Evolutionary conservation across 352 stramenopile species (phyloP).

Genomic region (Phytophthora tentaculata): DNA sequence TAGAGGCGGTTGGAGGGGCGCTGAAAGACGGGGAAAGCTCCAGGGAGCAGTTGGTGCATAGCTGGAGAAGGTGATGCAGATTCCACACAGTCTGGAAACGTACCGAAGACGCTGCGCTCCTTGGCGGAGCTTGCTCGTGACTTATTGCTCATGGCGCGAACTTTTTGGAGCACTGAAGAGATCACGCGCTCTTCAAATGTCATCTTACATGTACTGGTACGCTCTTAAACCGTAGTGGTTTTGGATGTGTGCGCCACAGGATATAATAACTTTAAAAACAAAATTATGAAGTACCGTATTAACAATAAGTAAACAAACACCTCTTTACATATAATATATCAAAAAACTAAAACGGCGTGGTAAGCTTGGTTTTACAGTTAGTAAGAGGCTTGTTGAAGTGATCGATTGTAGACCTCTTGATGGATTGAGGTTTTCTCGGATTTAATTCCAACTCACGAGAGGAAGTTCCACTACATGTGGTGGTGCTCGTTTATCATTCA

Average conservation of each 20-base stretch:
- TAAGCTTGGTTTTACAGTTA: slow-evolving; percentile 2
- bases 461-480: too few species aligned
- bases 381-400: neutral
- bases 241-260: too few species aligned
- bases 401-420: too few species aligned
- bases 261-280: too few species aligned
- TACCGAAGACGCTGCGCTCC: slow-evolving; percentile 89
- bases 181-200: slow-evolving; percentile 22
- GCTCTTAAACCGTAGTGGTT: neutral
- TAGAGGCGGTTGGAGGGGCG: slow-evolving; percentile 4
- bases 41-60: slow-evolving; percentile 6
- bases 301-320: too few species aligned
- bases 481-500: too few species aligned
- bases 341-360: neutral
- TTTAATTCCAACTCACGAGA: too few species aligned
- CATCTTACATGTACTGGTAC: too few species aligned
- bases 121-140: slow-evolving; percentile 71
- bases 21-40: neutral
- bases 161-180: slow-evolving; percentile 19
- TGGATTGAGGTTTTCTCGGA: too few species aligned
- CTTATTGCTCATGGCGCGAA: slow-evolving; percentile 50
- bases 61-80: slow-evolving; percentile 8
- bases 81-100: slow-evolving; percentile 19
- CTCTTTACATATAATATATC: too few species aligned
- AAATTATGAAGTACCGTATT: too few species aligned